Percentiles rank a stretch among this genome's conserved stretches.
Conservation (phyloP, 2,329 filamentous ascomycete species). For the Cordyceps cicadae region DNA sequence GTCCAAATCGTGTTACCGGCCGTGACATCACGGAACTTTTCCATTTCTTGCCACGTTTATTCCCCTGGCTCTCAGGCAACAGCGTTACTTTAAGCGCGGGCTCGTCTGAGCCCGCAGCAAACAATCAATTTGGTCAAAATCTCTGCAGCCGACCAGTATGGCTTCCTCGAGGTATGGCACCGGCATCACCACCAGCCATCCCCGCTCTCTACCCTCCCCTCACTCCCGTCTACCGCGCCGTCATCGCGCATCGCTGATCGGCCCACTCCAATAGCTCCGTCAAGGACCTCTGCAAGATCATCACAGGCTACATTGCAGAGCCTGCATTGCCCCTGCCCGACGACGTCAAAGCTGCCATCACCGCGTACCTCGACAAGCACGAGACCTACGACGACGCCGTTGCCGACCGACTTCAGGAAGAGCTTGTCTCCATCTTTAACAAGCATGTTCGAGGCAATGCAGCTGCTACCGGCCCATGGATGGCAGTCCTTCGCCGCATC, state of each 20-base stretch:
- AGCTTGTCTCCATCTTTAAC: constrained; percentile 59
- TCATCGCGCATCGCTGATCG: constrained; percentile 15
- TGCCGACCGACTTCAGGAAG: constrained; percentile 65
- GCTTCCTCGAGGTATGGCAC: constrained; percentile 11
- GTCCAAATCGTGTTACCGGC: constrained; percentile 1
- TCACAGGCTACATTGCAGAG: constrained; percentile 40
- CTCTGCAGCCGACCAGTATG: constrained; percentile 9
- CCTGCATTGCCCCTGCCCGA: constrained; percentile 56
- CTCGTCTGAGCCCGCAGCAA: constrained; percentile 12
- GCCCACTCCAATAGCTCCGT: constrained; percentile 29
- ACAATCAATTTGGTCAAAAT: not conserved
- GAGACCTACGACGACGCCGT: constrained; percentile 58
- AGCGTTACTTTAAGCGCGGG: constrained; percentile 1
- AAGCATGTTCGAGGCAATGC: constrained; percentile 51
- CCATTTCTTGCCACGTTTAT: not conserved
- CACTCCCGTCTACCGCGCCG: not conserved
- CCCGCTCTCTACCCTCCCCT: not conserved
- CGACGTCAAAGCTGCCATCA: constrained; percentile 53
- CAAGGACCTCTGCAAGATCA: constrained; percentile 53
- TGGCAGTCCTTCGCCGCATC: constrained; percentile 57
- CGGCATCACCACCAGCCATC: not conserved
- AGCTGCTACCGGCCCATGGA: constrained; percentile 56
- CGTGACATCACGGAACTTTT: constrained; percentile 5
- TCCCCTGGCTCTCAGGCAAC: not conserved
- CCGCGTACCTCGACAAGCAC: constrained; percentile 60